phyloP scores from a whole-genome alignment of 106 monocot genomes.

The Amphibolis antarctica region DNA sequence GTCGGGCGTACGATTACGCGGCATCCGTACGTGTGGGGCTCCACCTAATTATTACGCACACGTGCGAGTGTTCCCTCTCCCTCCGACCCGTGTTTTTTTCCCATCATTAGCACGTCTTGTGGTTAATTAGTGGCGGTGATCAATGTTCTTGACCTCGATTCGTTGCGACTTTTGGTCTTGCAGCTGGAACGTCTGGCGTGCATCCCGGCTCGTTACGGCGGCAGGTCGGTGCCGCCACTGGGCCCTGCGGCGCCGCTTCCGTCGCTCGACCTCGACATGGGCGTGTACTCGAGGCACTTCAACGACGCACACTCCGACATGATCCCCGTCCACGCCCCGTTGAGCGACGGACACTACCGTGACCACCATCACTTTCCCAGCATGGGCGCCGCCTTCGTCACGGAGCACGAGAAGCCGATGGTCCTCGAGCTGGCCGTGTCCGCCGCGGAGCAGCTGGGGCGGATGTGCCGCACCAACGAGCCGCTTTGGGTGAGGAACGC shows the following conservation, averaged over 20 bases:
- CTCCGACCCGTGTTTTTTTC: no score
- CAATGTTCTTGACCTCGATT: no score
- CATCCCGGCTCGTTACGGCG: constrained; percentile 44
- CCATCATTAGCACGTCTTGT: neutral
- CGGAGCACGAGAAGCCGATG: constrained; percentile 50
- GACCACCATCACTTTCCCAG: neutral
- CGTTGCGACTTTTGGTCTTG: no score
- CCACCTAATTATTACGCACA: constrained; percentile 6
- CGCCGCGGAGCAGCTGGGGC: constrained; percentile 43
- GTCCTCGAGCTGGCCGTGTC: constrained; percentile 66
- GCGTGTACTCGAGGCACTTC: constrained; percentile 67
- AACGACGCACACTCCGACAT: constrained; percentile 1
- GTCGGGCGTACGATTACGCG: neutral
- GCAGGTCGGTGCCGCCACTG: constrained; percentile 13
- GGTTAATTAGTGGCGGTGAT: neutral
- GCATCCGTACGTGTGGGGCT: neutral
- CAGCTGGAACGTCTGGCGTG: constrained; percentile 82
- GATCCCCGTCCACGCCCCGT: constrained; percentile 19
- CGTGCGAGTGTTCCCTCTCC: constrained; percentile 7
- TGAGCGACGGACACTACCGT: constrained; percentile 9
- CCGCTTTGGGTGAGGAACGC: constrained; percentile 47
- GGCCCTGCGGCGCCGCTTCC: constrained; percentile 35
- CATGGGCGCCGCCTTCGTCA: constrained; percentile 15
- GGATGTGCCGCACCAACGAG: constrained; percentile 41
- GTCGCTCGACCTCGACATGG: constrained; percentile 90